These are phyloP conservation scores for Ceratobasidium sp. DNA, from an alignment of 1,284 basidiomycete species.

Conservation along the genomic window DNA sequence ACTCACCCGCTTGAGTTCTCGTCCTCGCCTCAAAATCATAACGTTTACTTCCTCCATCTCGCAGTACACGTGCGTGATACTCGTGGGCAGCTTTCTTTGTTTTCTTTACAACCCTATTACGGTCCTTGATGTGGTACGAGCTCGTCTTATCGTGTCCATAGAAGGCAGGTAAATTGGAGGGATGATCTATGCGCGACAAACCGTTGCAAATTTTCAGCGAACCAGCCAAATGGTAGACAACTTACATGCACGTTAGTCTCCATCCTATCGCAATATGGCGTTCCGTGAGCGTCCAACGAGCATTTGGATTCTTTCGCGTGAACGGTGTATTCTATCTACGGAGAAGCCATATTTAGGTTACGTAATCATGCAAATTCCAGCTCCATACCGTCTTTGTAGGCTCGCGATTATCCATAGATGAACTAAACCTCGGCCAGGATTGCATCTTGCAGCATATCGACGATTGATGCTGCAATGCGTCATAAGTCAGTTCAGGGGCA, in stretches of 20 bases:
- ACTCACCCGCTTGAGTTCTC: conserved; percentile 76
- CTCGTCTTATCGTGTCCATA: conserved; percentile 89
- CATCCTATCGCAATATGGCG: conserved; percentile 92
- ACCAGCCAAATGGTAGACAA: conserved; percentile 27
- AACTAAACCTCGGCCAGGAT: conserved; percentile 35
- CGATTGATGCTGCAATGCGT: conserved; percentile 76
- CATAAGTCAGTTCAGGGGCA: conserved; percentile 14
- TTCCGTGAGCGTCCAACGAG: conserved; percentile 87
- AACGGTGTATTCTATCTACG: conserved; percentile 83
- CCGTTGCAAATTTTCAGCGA: conserved; percentile 43
- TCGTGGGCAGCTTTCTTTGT: conserved; percentile 76
- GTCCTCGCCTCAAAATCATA: conserved; percentile 98
- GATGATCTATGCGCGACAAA: conserved; percentile 70
- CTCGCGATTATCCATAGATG: conserved; percentile 31
- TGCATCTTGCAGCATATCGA: conserved; percentile 74
- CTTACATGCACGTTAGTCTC: conserved; percentile 90
- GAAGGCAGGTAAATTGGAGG: conserved; percentile 82
- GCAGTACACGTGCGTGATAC: conserved; percentile 85
- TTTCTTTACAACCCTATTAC: conserved; percentile 86
- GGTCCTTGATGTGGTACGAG: conserved; percentile 90
- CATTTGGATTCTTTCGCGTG: conserved; percentile 94
- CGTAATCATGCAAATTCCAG: not conserved
- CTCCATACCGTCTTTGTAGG: conserved; percentile 76
- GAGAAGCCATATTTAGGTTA: not conserved
- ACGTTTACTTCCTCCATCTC: conserved; percentile 80